Evolutionary conservation across 2,329 filamentous ascomycete species (phyloP).

Genomic region (Arthrobotrys sinensis): DNA sequence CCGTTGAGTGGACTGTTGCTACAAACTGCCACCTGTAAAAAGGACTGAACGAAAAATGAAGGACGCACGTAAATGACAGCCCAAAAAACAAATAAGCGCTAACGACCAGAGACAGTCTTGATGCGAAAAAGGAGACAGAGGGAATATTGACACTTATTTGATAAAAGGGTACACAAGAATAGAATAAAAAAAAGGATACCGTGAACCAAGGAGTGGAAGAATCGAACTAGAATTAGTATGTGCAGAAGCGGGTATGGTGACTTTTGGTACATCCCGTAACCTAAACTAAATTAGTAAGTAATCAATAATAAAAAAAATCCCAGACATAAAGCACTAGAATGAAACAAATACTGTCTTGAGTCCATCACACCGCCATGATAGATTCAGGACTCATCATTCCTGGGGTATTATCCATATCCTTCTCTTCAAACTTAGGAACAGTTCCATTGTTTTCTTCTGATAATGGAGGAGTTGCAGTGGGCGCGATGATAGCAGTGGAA

Average conservation of each 20-base stretch:
- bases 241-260: slow-evolving; percentile 27
- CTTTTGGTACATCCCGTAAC: slow-evolving; percentile 31
- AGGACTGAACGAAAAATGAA: slow-evolving; percentile 1
- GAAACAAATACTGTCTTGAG: slow-evolving; percentile 19
- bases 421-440: slow-evolving; percentile 74
- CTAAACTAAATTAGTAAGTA: slow-evolving; percentile 30
- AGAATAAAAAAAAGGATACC: neutral
- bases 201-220: slow-evolving; percentile 3
- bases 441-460: slow-evolving; percentile 65
- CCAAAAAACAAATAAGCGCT: slow-evolving; percentile 6
- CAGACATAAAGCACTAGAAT: slow-evolving; percentile 25
- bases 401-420: slow-evolving; percentile 76
- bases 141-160: slow-evolving; percentile 15
- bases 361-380: slow-evolving; percentile 69
- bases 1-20: slow-evolving; percentile 1
- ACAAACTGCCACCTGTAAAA: neutral
- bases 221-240: slow-evolving; percentile 18
- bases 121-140: neutral
- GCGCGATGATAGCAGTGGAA: slow-evolving; percentile 64
- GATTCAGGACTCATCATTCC: slow-evolving; percentile 91
- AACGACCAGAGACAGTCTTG: slow-evolving; percentile 27
- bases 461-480: slow-evolving; percentile 53
- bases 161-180: slow-evolving; percentile 28
- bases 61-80: neutral
- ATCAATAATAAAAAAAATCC: slow-evolving; percentile 16